Conservation (phyloP, 345 rosid genomes). For the Excoecaria cochinchinensis region DNA sequence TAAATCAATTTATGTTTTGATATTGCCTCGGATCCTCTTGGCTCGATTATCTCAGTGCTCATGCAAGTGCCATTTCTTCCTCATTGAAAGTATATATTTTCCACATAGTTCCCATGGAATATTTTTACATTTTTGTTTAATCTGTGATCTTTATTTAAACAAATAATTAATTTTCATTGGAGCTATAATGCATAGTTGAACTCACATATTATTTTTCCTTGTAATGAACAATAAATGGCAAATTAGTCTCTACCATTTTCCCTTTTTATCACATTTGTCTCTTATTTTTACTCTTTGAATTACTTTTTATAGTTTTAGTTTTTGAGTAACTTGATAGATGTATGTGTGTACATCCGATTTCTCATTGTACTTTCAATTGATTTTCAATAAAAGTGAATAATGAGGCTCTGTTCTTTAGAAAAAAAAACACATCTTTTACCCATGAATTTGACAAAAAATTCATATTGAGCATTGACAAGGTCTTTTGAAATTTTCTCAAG, state of each 20-base stretch:
- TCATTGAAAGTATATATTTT: background rate
- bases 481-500: background rate
- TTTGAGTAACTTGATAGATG: no score
- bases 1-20: no score
- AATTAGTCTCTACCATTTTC: background rate
- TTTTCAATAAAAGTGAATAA: no score
- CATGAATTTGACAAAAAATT: background rate
- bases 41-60: no score
- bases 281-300: background rate
- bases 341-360: no score
- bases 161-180: constrained; percentile 1
- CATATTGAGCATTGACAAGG: background rate
- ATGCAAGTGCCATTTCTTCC: background rate
- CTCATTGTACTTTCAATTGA: no score
- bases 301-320: background rate
- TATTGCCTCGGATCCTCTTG: no score
- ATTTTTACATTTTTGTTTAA: background rate
- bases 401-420: no score
- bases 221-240: background rate
- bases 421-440: no score
- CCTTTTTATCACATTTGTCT: background rate
- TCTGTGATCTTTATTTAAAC: background rate
- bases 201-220: background rate
- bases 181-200: background rate
- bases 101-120: background rate